Evolutionary conservation across 306 rosid species (phyloP), one percentile per base, ranked within the genome.

Genomic region (Oemleria cerasiformis): DNA sequence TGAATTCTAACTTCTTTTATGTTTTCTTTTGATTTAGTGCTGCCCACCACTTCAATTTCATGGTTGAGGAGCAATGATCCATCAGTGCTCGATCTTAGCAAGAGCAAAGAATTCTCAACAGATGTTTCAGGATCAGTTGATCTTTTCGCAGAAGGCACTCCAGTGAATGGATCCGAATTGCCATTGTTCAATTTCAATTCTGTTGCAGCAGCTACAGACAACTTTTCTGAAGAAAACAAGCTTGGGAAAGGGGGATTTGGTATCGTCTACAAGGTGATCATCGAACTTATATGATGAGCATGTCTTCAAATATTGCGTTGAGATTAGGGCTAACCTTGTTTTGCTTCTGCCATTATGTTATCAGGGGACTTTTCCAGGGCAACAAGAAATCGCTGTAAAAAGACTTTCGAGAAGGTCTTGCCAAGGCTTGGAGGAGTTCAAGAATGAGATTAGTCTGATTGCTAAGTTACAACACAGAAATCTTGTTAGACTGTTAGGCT

Each of bases 201-300:
- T 67, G 80, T 92, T 17, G 84, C 86, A 57, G 2, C 20, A 23
- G 92, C 98, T 56, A 92, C 98, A 38, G 63, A 85, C 76, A 79
- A 85, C 75, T 92, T 92, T 67, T 85, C 87, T 15, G 89, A 85
- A 70, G 87, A 70, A 79, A 92, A 86, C 75, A 92, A 92, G 84
- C 96, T 92, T 25, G 98, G 98, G 8, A 80, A 88, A 68, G 98
- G 98, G 6, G 98, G 98, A 39, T 92, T 92, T 25, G 98, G 98
- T 47, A 86, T 78, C 43, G 98, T 92, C 57, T 92, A 88, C 78
- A 88, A 86, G 91, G 98, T 92, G 44, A 30, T 2, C 36, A 30
- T 30, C 36, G 36, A 79, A 42, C 10, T 42, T 42, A 42, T 42
- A 42, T 42, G 45, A 30, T 42, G 10, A 6, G 45, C 45, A 42